These are phyloP conservation scores for Mycena belliarum DNA, from an alignment of 768 basidiomycete genomes.

Conservation along the genomic window DNA sequence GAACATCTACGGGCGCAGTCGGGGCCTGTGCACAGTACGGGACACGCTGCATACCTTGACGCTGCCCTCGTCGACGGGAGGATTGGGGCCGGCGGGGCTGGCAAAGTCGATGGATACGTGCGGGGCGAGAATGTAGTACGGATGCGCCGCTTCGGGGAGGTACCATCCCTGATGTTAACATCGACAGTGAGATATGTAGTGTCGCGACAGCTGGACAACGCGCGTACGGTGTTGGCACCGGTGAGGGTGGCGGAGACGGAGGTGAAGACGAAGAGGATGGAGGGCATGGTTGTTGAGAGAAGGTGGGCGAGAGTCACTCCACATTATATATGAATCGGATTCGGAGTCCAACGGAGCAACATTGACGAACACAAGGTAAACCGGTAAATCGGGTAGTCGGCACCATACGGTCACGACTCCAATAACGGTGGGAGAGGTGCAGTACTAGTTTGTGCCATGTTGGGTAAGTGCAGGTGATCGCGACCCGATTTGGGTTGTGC, in stretches of 20 bases:
- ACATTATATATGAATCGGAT: neutral
- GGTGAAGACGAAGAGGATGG: conserved; percentile 75
- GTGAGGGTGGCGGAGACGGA: conserved; percentile 60
- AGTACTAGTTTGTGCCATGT: too few species aligned
- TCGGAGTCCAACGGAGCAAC: too few species aligned
- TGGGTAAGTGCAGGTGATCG: neutral
- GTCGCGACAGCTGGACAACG: neutral
- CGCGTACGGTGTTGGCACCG: conserved; percentile 47
- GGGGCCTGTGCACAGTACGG: neutral
- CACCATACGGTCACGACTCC: too few species aligned
- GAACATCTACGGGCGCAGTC: conserved; percentile 39
- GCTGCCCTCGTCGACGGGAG: conserved; percentile 64
- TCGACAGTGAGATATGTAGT: neutral
- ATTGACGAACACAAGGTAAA: too few species aligned
- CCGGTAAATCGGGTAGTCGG: too few species aligned
- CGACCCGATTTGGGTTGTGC: neutral
- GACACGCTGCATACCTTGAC: conserved; percentile 39
- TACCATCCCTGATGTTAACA: conserved; percentile 89
- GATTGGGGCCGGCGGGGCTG: conserved; percentile 63
- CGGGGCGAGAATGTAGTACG: conserved; percentile 58
- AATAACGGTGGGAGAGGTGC: too few species aligned
- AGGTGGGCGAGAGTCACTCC: neutral
- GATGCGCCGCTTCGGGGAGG: conserved; percentile 76
- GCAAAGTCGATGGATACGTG: conserved; percentile 60
- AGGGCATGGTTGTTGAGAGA: conserved; percentile 32